phyloP scores from a whole-genome alignment of 257 asterid genomes.

The Lavandula angustifolia region DNA sequence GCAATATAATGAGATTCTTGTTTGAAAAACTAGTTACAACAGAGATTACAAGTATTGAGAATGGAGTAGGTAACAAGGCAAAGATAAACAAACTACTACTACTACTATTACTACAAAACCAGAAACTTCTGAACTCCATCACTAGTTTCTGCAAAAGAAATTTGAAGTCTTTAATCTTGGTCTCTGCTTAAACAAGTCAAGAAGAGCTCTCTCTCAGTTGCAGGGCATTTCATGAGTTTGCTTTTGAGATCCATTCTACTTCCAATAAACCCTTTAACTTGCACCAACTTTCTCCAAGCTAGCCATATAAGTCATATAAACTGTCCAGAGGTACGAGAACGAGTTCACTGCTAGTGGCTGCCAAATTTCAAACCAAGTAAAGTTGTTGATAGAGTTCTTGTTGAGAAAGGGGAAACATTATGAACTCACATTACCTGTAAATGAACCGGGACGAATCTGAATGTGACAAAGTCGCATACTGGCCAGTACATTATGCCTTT shows the following conservation, averaged over 20 bases:
- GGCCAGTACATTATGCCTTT: constrained; percentile 88
- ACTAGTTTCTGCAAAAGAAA: background rate
- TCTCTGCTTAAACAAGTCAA: background rate
- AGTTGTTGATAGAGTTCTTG: background rate
- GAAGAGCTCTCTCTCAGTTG: background rate
- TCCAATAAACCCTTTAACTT: constrained; percentile 28
- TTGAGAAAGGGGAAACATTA: background rate
- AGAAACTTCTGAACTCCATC: constrained; percentile 27
- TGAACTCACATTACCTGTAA: constrained; percentile 54
- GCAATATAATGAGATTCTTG: background rate
- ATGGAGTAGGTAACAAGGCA: background rate
- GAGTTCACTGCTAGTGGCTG: constrained; percentile 89
- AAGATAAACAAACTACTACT: too few relatives aligned
- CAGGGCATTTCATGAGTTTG: too few relatives aligned
- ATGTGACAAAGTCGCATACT: constrained; percentile 74
- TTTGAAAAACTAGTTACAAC: constrained; percentile 6
- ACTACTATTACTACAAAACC: background rate
- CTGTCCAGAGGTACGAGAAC: constrained; percentile 78
- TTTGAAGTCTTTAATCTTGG: background rate
- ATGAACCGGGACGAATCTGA: constrained; percentile 85
- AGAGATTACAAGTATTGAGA: background rate
- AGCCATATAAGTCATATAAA: constrained; percentile 85
- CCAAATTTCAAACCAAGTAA: constrained; percentile 26
- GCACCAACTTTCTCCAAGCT: constrained; percentile 54
- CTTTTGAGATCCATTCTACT: too few relatives aligned